Base-by-base conservation (phyloP, 768 basidiomycete species). In the Leccinellum rugosiceps region DNA sequence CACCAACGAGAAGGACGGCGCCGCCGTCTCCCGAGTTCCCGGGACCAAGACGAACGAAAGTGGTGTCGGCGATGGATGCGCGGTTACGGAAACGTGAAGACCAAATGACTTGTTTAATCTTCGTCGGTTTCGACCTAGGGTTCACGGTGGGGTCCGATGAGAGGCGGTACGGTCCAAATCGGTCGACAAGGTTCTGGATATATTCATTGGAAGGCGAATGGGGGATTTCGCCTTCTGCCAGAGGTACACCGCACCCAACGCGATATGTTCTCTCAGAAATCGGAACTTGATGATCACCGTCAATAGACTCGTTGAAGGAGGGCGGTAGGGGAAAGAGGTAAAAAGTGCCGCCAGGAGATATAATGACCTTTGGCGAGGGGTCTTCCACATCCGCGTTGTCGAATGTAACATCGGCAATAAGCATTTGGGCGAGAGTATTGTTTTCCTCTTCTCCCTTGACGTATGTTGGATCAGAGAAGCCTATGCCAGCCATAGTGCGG, bases 331-430 rank as follows among this genome's bases (percentile, higher is more conserved):
- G 76, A 1, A 75, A 57, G 30, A 63, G 62, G 19, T 80, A 52
- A 63, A 64, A 77, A 70, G 45, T 78, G 61, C 67, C 73, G 13
- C 70, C 60, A 6, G 63, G 51, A 5, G 71, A 68, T 34, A 73
- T 47, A 10, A 71, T 69, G 23, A 57, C 60, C 21, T 61, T 32
- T 64, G 63, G 26, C 62, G 51, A 1, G n/a, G 47, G 2, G 26
- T 50, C 19, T 1, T 34, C 10, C 19, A 52, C 26, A 3, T 32
- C 32, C 34, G 28, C 9, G n/a, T 46, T 50, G 28, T 67, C 53
- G 59, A 82, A 74, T 0, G 67, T 71, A 50, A 83, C 72, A 60
- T 83, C 82, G 1, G 79, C 83, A 55, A 82, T 63, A 25, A 78
- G 65, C 68, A 81, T 72, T 48, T 80, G 77, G 2, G 67, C 52